Evolutionary conservation across 768 basidiomycete species (phyloP).

Genomic region (Trametes sanguinea): DNA sequence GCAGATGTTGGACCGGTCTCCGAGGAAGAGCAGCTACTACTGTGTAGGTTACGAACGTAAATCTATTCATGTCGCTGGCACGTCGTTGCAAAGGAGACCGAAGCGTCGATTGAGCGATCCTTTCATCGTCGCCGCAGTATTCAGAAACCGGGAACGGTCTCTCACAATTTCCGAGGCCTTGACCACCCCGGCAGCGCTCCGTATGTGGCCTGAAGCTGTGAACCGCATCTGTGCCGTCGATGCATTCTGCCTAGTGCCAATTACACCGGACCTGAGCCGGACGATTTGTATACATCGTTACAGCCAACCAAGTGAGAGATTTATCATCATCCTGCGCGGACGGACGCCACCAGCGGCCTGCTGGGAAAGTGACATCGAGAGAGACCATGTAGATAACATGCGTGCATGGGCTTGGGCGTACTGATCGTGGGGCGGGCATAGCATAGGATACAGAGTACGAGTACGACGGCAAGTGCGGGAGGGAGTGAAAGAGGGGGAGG

Average conservation of each 20-base stretch:
- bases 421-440: constrained; percentile 33
- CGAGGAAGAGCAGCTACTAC: neutral
- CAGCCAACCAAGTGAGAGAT: constrained; percentile 11
- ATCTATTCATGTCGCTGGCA: neutral
- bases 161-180: too few relatives aligned
- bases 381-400: constrained; percentile 26
- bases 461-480: constrained; percentile 12
- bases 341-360: constrained; percentile 7
- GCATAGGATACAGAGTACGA: constrained; percentile 35
- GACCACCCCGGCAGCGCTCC: neutral
- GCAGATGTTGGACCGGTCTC: neutral
- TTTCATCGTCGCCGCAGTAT: neutral
- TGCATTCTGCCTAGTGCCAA: constrained; percentile 2
- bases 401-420: constrained; percentile 33
- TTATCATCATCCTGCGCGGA: constrained; percentile 6
- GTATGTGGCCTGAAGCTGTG: too few relatives aligned
- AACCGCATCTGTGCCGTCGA: neutral
- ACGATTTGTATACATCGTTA: constrained; percentile 16
- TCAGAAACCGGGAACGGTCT: too few relatives aligned
- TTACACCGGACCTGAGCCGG: constrained; percentile 5
- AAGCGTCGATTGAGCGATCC: neutral
- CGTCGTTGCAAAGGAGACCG: too few relatives aligned
- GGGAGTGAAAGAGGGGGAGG: constrained; percentile 1
- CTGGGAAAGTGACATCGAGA: constrained; percentile 15
- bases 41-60: neutral